Evolutionary conservation across 2,329 filamentous ascomycete species (phyloP).

Genomic region (Hypoxylon sp.): DNA sequence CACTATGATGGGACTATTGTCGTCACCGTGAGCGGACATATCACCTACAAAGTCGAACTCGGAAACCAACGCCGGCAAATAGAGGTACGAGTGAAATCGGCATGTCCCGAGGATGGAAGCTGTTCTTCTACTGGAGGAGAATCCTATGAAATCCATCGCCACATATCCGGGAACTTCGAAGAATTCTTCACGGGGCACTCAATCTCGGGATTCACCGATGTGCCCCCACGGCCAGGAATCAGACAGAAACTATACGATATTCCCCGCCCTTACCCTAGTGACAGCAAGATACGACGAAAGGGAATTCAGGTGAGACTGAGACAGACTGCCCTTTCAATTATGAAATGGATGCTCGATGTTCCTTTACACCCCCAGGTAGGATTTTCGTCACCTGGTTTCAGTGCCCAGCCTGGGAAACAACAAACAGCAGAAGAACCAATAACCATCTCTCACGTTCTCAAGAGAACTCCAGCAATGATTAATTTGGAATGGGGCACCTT

Average conservation of each 20-base stretch:
- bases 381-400: conserved; percentile 10
- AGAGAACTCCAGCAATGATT: conserved; percentile 1
- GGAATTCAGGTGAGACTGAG: not conserved
- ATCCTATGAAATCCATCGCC: not conserved
- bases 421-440: not conserved
- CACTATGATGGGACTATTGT: conserved; percentile 7
- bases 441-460: not conserved
- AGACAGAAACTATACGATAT: conserved; percentile 8
- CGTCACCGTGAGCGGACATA: not conserved
- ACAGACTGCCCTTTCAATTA: not conserved
- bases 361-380: not conserved
- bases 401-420: not conserved
- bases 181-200: conserved; percentile 3
- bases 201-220: not conserved
- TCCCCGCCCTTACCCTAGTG: not conserved
- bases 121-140: not conserved
- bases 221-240: conserved; percentile 5
- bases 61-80: not conserved
- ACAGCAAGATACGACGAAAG: conserved; percentile 5
- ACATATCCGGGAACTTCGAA: conserved; percentile 1
- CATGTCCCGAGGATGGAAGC: conserved; percentile 6
- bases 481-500: conserved; percentile 1
- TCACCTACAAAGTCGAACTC: not conserved
- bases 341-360: not conserved
- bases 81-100: conserved; percentile 1